A percentile compares a stretch with the other conserved stretches of the same genome.
These are phyloP conservation scores for Oldenlandia corymbosa DNA, from an alignment of 257 asterid species.

Conservation along the genomic window DNA sequence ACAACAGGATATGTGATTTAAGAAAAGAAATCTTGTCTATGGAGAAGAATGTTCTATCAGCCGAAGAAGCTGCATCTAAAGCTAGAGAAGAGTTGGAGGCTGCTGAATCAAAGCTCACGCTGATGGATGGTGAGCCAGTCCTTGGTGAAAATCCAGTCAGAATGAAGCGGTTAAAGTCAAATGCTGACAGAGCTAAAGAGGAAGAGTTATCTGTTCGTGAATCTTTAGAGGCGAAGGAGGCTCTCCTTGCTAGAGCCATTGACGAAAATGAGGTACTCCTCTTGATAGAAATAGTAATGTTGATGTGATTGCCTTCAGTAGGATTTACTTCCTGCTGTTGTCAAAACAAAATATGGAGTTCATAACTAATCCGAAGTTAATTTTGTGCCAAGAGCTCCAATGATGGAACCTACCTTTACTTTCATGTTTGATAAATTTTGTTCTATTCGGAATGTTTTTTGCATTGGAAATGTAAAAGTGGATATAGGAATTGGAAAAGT, in stretches of 20 bases:
- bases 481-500: too few species aligned
- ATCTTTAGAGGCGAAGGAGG: conserved; percentile 88
- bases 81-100: conserved; percentile 70
- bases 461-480: background rate
- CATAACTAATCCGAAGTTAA: too few species aligned
- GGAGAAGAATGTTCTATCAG: conserved; percentile 49
- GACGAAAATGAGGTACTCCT: conserved; percentile 75
- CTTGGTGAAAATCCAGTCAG: conserved; percentile 84
- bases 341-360: too few species aligned
- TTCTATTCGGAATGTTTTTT: too few species aligned
- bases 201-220: conserved; percentile 62
- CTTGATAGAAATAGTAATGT: background rate
- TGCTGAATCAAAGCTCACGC: conserved; percentile 69
- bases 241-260: conserved; percentile 71
- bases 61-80: conserved; percentile 64
- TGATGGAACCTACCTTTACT: too few species aligned
- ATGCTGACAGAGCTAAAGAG: conserved; percentile 61
- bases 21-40: conserved; percentile 76
- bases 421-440: conserved; percentile 6
- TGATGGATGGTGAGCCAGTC: conserved; percentile 92
- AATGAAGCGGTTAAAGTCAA: conserved; percentile 74
- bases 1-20: conserved; percentile 82
- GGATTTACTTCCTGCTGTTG: too few species aligned
- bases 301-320: background rate
- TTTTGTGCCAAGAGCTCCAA: too few species aligned